These are phyloP conservation scores for Pleurotus citrinopileatus DNA, from an alignment of 768 basidiomycete species.

Conservation along the genomic window DNA sequence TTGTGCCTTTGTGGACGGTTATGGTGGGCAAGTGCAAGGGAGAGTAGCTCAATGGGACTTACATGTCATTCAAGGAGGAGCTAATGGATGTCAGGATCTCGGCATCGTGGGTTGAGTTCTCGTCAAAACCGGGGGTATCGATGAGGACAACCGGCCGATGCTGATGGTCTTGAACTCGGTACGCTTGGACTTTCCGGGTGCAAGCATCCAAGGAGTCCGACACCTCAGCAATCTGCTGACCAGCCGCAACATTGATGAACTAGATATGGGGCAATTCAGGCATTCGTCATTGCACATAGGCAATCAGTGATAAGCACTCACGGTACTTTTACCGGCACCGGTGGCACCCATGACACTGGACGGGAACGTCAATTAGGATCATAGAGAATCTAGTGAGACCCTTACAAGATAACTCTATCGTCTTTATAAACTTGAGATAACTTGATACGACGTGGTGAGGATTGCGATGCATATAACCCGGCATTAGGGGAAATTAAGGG, in stretches of 20 bases:
- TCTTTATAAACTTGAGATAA: no score
- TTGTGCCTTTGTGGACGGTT: slow-evolving; percentile 20
- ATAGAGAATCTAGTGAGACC: not conserved
- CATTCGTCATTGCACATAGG: not conserved
- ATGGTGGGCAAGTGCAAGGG: not conserved
- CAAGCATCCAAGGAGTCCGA: slow-evolving; percentile 21
- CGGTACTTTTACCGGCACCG: slow-evolving; percentile 23
- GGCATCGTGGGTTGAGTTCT: not conserved
- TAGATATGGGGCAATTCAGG: slow-evolving; percentile 8
- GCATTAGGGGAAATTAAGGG: no score
- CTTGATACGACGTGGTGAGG: no score
- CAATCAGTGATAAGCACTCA: slow-evolving; percentile 6
- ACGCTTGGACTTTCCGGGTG: slow-evolving; percentile 18
- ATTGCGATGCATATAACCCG: no score
- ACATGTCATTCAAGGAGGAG: slow-evolving; percentile 21
- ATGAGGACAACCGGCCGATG: slow-evolving; percentile 15
- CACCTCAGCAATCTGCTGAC: slow-evolving; percentile 14
- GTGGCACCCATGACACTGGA: slow-evolving; percentile 22
- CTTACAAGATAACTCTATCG: slow-evolving; percentile 8
- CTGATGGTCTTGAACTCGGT: slow-evolving; percentile 7
- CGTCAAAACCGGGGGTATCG: slow-evolving; percentile 8
- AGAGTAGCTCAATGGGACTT: slow-evolving; percentile 13
- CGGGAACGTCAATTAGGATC: not conserved
- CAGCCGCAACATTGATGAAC: slow-evolving; percentile 24
- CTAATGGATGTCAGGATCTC: not conserved